phyloP scores from a whole-genome alignment of 768 basidiomycete species.

The Dioszegia aurantiaca region DNA sequence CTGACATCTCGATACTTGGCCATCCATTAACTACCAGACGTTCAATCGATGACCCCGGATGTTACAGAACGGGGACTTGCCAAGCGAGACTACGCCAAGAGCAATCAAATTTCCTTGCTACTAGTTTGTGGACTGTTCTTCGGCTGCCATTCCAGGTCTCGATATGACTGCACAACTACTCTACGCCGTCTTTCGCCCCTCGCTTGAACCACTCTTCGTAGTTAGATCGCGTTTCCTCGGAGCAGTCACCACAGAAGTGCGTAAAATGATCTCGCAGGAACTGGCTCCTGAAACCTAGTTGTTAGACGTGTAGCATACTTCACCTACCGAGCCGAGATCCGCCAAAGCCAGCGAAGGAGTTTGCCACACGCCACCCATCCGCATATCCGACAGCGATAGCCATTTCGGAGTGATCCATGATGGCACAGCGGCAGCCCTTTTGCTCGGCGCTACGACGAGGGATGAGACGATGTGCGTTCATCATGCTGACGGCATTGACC shows the following conservation, averaged over 20 bases:
- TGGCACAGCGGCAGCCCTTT: slow-evolving; percentile 2
- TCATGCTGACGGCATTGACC: slow-evolving; percentile 1
- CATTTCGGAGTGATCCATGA: slow-evolving; percentile 18
- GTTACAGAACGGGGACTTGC: no score
- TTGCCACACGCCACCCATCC: slow-evolving; percentile 62
- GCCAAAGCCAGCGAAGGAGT: slow-evolving; percentile 58
- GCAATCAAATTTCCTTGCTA: no score
- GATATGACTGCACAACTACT: no score
- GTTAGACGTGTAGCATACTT: neutral
- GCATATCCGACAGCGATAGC: slow-evolving; percentile 58
- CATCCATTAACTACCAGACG: no score
- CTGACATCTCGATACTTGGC: no score
- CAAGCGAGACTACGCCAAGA: no score
- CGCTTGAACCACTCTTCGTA: slow-evolving; percentile 14
- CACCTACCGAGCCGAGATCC: slow-evolving; percentile 41
- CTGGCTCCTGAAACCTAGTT: slow-evolving; percentile 1
- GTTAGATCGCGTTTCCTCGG: neutral
- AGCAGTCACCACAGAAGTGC: slow-evolving; percentile 1
- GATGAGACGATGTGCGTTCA: slow-evolving; percentile 11
- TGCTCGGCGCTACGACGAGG: slow-evolving; percentile 1
- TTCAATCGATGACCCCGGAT: no score
- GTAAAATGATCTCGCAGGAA: slow-evolving; percentile 8
- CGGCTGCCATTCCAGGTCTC: no score
- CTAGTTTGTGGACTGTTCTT: no score
- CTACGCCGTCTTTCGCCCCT: neutral